Base-by-base conservation (phyloP, 306 rosid species). In the Pterocarpus macrocarpus region DNA sequence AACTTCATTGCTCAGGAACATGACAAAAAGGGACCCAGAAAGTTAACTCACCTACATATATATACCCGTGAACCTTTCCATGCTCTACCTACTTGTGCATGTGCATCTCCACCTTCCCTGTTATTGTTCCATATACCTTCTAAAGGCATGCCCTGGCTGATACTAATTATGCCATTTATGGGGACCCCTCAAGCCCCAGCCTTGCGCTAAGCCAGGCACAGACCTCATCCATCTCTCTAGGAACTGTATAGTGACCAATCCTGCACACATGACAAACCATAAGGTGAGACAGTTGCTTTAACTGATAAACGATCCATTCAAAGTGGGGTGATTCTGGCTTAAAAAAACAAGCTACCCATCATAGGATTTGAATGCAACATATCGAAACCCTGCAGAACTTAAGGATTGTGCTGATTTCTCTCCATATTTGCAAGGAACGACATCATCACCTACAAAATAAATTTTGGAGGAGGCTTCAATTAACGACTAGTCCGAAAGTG, bases 161-260 rank as follows among this genome's bases (percentile, higher is more conserved):
- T 62, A 16, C 47, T 69, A 13, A 10, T 34, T 7, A 58, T 59
- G 82, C 61, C 58, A 53, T 67, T 81, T 61, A 86, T 22, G 85
- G 30, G 69, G 68, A 73, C 3, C 98, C 98, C 4, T 92, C 98
- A 13, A 94, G 97, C 22, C 91, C 99, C 62, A 96, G 71, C 90
- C 93, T 90, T 75, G 92, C 85, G 77, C 77, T 81, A 75, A 96
- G 91, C 99, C 98, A 96, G 71, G 79, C 87, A 82, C 97, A 96
- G 74, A 96, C 97, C 62, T 96, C 99, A 55, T 91, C 88, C 99
- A 94, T 96, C 90, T 96, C 99, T 87, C 88, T 91, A 3, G 98
- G 98, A 64, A 96, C 86, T 58, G 98, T 93, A 87, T 92, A 96
- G 72, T 96, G 99, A n/a, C 98, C 99, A 65, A 96, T 80, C 90